Evolutionary conservation across 495 filamentous ascomycete species (phyloP), one percentile per base, ranked within the genome.

Genomic region (Monascus purpureus): DNA sequence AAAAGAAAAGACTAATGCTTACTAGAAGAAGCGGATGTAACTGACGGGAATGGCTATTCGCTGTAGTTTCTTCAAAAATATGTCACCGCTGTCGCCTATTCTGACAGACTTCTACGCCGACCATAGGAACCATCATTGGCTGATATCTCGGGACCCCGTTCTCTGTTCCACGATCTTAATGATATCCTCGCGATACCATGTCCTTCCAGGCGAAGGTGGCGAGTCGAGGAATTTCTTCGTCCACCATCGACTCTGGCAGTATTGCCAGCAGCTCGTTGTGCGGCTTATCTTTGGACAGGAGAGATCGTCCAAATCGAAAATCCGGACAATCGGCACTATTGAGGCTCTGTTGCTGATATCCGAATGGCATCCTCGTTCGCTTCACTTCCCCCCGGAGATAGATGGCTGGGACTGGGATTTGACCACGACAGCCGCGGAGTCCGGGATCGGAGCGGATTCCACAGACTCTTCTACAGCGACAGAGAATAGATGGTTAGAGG

Each of bases 51-150:
- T 9, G 13, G 11, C 35, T 14, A 32, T 13, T n/a, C 16, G 31
- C 9, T 28, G 2, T 33, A 86, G 82, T 42, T 70, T 70, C 41
- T 70, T 62, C 41, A 58, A 64, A 29, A 68, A 68, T 15, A 59
- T 68, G 48, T 67, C 59, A 3, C 58, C 58, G 9, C 26, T 70
- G 11, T 68, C 66, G n/a, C 66, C 66, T 3, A 68, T 68, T 6
- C 36, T 70, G 18, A 66, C 62, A 0, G 51, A 66, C 33, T 68
- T 65, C 35, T 70, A 70, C 40, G 47, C 62, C 9, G 47, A 55
- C 8, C 65, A 67, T 35, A 37, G 36, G 14, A 61, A 63, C 30
- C 66, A 70, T 28, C 47, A 45, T 23, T 44, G 45, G 32, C 50
- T 70, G 2, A 55, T 68, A 17, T 54, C 59, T 11, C 52, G 59